Percentiles rank a stretch among this genome's conserved stretches.
Evolutionary conservation across 441 rosid genomes (phyloP).

Genomic region (Populus hybrid): DNA sequence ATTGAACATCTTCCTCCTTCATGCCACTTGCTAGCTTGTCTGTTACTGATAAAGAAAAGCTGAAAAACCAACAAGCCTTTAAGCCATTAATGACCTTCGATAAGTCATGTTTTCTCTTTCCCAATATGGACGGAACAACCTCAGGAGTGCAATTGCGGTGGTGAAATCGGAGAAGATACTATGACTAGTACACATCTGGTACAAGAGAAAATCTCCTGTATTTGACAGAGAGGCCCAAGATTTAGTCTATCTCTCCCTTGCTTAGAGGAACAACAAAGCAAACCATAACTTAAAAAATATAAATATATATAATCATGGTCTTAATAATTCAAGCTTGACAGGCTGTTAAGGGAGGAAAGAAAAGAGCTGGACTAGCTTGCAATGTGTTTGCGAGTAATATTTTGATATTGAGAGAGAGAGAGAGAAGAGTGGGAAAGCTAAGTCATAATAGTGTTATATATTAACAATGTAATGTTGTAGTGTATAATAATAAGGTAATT

Average conservation of each 20-base stretch:
- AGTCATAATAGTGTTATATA: neutral
- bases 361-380: constrained; percentile 20
- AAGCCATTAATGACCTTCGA: constrained; percentile 2
- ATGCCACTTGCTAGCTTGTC: constrained; percentile 10
- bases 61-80: neutral
- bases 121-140: constrained; percentile 28
- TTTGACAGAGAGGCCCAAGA: constrained; percentile 22
- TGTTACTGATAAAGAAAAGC: neutral
- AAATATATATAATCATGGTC: constrained; percentile 19
- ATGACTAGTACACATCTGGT: neutral
- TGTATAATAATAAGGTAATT: too few species aligned
- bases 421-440: neutral
- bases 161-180: constrained; percentile 4
- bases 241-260: constrained; percentile 11
- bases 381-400: constrained; percentile 20
- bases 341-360: constrained; percentile 40
- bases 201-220: constrained; percentile 1
- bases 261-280: constrained; percentile 44
- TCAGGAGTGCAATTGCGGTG: neutral
- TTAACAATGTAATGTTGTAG: neutral
- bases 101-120: neutral
- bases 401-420: neutral
- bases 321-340: constrained; percentile 56
- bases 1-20: constrained; percentile 30
- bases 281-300: constrained; percentile 21